phyloP scores from a whole-genome alignment of 1,139 yeast species.

The Kurtzmaniella quercitrusa region DNA sequence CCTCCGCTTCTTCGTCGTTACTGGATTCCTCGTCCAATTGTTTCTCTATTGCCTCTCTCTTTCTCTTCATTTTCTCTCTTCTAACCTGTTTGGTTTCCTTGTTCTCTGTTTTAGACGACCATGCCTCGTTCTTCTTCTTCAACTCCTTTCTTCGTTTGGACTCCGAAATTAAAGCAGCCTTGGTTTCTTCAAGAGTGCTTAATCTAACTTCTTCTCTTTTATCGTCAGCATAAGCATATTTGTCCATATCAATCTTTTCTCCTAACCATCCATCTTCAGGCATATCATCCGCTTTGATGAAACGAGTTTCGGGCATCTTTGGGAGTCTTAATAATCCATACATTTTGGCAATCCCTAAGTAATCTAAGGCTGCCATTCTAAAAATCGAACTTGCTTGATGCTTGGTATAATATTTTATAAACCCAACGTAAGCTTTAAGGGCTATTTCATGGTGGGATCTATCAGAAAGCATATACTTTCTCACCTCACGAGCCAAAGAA shows the following conservation, averaged over 20 bases:
- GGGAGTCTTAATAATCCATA: conserved; percentile 85
- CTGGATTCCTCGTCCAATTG: conserved; percentile 45
- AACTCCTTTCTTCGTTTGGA: conserved; percentile 47
- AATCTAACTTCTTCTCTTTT: conserved; percentile 62
- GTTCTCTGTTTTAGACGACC: conserved; percentile 69
- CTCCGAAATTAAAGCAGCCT: conserved; percentile 39
- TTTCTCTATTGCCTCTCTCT: conserved; percentile 60
- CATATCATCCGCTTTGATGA: conserved; percentile 42
- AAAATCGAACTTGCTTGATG: conserved; percentile 92
- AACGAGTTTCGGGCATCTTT: conserved; percentile 84
- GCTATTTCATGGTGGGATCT: conserved; percentile 79
- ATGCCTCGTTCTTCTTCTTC: conserved; percentile 59
- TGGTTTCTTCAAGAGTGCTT: conserved; percentile 50
- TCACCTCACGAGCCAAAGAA: conserved; percentile 33
- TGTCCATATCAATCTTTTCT: conserved; percentile 57
- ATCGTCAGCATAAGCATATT: conserved; percentile 58
- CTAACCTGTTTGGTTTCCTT: conserved; percentile 64
- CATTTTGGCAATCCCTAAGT: conserved; percentile 65
- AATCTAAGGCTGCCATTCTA: conserved; percentile 67
- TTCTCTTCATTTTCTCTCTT: conserved; percentile 57
- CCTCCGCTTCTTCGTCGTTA: conserved; percentile 51
- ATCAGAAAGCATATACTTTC: conserved; percentile 64
- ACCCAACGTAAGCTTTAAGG: conserved; percentile 77
- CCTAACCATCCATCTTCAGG: conserved; percentile 75
- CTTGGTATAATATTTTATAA: conserved; percentile 76